Base-by-base conservation (phyloP, 805 yeast genomes). In the Danielozyma ontarioensis region DNA sequence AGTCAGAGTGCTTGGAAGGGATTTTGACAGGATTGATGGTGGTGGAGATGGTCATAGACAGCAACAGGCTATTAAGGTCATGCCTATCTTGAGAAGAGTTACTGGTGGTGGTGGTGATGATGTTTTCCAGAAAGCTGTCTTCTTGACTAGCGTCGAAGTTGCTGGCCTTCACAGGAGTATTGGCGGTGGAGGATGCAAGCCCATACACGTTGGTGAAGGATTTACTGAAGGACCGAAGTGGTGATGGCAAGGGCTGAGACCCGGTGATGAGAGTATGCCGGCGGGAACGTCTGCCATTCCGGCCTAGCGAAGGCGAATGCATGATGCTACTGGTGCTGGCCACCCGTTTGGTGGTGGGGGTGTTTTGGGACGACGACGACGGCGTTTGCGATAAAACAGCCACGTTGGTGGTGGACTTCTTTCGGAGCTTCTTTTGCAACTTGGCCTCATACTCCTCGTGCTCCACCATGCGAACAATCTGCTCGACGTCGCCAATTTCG, bases 241-340 rank as follows among this genome's bases (percentile, higher is more conserved):
- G 96, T 1, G 95, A 83, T 3, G 96, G 96, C 36, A 88, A 64
- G 2, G 97, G 97, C 56, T 88, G 95, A 0, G 96, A 86, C 1
- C 95, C 96, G 0, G 94, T 84, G 31, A 88, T 81, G 16, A 88
- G 60, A 0, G 94, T 80, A 42, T 78, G 80, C 25, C 90, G 62
- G 49, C 95, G 71, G 22, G 85, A 65, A 33, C 83, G 53, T 29
- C 83, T 49, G 4, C 70, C 71, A 39, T 63, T 62, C 26, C 72
- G 44, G 4, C 70, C 70, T 13, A 64, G 41, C 1, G 68, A 61
- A 2, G 71, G 69, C 4, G 68, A 56, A 25, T 43, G 52, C 17
- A 31, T 40, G 13, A 36, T 25, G 29, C 28, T 13, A 21, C 35
- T 7, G 45, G 31, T 8, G 43, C 33, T 4, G 15, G 18, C 19